Evolutionary conservation across 345 rosid genomes (phyloP), one percentile per base, ranked within the genome.

Genomic region (Psidium guajava): DNA sequence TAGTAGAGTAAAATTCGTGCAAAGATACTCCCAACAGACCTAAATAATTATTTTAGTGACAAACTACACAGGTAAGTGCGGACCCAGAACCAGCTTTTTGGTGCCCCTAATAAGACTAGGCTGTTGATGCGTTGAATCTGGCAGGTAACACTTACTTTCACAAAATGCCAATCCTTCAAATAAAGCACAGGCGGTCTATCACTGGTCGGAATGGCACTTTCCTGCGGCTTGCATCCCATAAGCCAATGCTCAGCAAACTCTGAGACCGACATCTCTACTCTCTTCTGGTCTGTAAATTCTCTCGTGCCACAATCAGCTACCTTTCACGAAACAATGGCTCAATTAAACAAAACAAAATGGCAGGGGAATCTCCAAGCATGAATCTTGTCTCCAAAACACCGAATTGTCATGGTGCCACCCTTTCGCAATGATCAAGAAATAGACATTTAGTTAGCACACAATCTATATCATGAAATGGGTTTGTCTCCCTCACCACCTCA

Each of bases 111-210:
- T 4, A 40, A 69, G 80, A 36, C 6, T 69, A 69, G 3, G 25
- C 13, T 40, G 20, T 69, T 16, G 44, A 69, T 69, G 47, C 12
- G 13, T 69, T 69, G 40, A 69, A 69, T 69, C 47, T 69, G 47
- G 81, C 15, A 25, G 44, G 24, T 40, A 49, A 24, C 13, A 54
- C 49, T 36, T 82, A 95, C 98, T 97, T 95, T 95, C 10, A 92
- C 96, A 88, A 97, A 97, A 91, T 97, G 98, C 98, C 99, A 97
- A 83, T 95, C 99, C 91, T 95, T 97, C 87, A 97, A 87, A 92
- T 96, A 96, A 15, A 94, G 91, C 86, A 91, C 89, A 4, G 94
- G 87, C 40, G 85, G 86, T 80, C 84, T 87, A 85, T 87, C 86
- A 57, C 64, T 27, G 28, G 15, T 58, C 2, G 86, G 87, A 52